Evolutionary conservation across 768 basidiomycete genomes (phyloP).

Genomic region (Serpula lacrymans): DNA sequence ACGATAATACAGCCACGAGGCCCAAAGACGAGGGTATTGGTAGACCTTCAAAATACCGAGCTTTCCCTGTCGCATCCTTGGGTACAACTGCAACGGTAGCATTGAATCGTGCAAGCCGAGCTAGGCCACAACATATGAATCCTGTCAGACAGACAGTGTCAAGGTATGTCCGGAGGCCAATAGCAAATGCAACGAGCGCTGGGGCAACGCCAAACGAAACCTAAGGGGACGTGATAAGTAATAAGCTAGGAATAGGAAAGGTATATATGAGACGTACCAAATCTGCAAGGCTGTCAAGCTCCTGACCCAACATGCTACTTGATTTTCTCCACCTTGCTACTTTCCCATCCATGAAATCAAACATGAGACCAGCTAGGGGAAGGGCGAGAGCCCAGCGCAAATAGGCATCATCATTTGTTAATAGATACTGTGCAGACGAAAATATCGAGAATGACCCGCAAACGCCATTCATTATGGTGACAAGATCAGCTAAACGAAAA

Average conservation of each 20-base stretch:
- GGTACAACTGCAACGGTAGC: constrained; percentile 95
- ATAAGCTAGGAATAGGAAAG: constrained; percentile 4
- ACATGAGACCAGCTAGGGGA: constrained; percentile 92
- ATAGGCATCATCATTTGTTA: constrained; percentile 73
- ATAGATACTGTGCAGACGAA: constrained; percentile 85
- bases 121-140: constrained; percentile 95
- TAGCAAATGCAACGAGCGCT: constrained; percentile 84
- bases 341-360: constrained; percentile 97
- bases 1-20: constrained; percentile 75
- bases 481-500: constrained; percentile 95
- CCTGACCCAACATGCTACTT: constrained; percentile 93
- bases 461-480: constrained; percentile 98
- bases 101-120: constrained; percentile 96
- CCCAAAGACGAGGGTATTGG: constrained; percentile 90
- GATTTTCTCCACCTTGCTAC: constrained; percentile 97
- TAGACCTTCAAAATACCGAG: constrained; percentile 95
- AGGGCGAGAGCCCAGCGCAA: constrained; percentile 85
- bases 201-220: constrained; percentile 99
- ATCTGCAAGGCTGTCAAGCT: constrained; percentile 95
- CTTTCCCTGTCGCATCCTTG: constrained; percentile 81
- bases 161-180: constrained; percentile 88
- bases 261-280: constrained; percentile 52
- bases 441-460: constrained; percentile 97
- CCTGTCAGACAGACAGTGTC: constrained; percentile 84
- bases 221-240: constrained; percentile 35